Conservation (phyloP, 1,284 basidiomycete genomes). For the Papiliotrema nemorosa region DNA sequence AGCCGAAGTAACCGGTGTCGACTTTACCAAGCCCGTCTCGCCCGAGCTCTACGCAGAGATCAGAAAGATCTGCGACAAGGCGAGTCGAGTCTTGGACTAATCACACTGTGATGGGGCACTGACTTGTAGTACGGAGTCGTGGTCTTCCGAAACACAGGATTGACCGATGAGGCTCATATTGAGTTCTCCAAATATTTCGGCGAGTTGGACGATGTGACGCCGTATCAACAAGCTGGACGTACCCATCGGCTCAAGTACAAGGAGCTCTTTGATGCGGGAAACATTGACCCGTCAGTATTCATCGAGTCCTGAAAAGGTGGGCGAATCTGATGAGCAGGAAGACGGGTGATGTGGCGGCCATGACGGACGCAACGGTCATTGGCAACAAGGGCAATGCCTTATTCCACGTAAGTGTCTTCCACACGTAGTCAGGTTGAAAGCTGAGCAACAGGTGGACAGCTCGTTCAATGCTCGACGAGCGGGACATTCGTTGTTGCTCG, state of each 20-base stretch:
- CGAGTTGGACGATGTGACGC: slow-evolving; percentile 30
- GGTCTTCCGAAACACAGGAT: slow-evolving; percentile 27
- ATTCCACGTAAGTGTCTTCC: slow-evolving; percentile 13
- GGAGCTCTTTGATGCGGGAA: slow-evolving; percentile 10
- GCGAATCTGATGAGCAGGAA: background rate
- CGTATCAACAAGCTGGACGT: slow-evolving; percentile 22
- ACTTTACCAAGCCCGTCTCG: slow-evolving; percentile 14
- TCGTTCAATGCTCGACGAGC: slow-evolving; percentile 24
- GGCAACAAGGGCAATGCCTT: slow-evolving; percentile 9
- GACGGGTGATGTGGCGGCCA: slow-evolving; percentile 9
- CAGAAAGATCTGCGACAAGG: slow-evolving; percentile 18
- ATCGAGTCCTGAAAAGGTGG: slow-evolving; percentile 11
- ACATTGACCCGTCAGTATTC: slow-evolving; percentile 20
- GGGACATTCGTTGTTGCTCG: slow-evolving; percentile 16
- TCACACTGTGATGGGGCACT: background rate
- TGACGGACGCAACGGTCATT: slow-evolving; percentile 8
- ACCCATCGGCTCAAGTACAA: slow-evolving; percentile 22
- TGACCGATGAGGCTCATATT: slow-evolving; percentile 26
- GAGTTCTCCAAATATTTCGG: slow-evolving; percentile 25
- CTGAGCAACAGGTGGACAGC: slow-evolving; percentile 14
- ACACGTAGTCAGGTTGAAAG: background rate
- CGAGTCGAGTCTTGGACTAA: background rate
- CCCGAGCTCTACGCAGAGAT: slow-evolving; percentile 15
- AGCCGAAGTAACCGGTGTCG: slow-evolving; percentile 22
- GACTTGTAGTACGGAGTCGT: slow-evolving; percentile 27